phyloP scores from a whole-genome alignment of 2,329 filamentous ascomycete species.

The Endoconidiophora polonica region DNA sequence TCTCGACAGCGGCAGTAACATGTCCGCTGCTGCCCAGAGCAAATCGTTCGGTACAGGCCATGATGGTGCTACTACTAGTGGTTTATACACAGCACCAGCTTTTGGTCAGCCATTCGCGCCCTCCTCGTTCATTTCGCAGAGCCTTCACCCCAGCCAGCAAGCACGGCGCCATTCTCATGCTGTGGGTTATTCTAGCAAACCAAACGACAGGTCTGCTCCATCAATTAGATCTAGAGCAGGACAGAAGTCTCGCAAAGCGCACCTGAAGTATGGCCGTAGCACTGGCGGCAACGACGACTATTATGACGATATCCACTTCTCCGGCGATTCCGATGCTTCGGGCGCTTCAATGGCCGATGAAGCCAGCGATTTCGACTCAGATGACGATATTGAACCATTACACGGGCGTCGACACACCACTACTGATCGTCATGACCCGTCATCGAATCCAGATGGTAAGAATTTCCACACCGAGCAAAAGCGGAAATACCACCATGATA shows the following conservation, averaged over 20 bases:
- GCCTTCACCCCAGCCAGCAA: constrained; percentile 3
- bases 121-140: constrained; percentile 9
- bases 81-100: neutral
- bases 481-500: neutral
- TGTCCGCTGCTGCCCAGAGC: no score
- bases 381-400: neutral
- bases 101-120: constrained; percentile 13
- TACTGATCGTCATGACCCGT: neutral
- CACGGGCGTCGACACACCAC: constrained; percentile 1
- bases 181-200: neutral
- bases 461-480: neutral
- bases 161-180: constrained; percentile 7
- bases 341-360: neutral
- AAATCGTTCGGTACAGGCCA: neutral
- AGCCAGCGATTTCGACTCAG: neutral
- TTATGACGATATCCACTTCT: constrained; percentile 1
- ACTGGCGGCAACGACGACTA: neutral
- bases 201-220: constrained; percentile 6
- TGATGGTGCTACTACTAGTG: neutral
- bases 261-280: neutral
- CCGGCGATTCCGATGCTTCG: neutral
- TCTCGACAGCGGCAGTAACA: no score
- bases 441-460: neutral
- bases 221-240: neutral
- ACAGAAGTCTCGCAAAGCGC: neutral